phyloP scores from a whole-genome alignment of 73 alveolate species.

The Stentor coeruleus region DNA sequence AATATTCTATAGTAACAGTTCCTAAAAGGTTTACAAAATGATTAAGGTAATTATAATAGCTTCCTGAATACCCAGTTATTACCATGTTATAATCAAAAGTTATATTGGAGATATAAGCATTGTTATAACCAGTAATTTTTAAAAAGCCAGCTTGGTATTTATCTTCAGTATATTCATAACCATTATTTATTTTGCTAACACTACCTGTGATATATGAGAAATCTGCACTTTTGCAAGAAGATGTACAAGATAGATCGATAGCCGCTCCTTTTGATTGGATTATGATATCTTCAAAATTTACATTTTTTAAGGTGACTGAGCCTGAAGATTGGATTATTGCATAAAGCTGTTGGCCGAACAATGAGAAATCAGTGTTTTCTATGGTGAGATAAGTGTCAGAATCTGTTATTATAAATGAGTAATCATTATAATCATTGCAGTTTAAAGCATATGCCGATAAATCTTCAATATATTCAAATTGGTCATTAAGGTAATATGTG shows the following conservation, averaged over 20 bases:
- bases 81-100: too few relatives aligned
- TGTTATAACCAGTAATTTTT: neutral
- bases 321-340: neutral
- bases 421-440: neutral
- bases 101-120: too few relatives aligned
- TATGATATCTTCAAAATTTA: neutral
- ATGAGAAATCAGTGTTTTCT: too few relatives aligned
- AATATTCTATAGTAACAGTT: neutral
- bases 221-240: neutral
- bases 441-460: neutral
- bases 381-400: neutral
- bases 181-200: neutral
- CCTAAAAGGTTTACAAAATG: neutral
- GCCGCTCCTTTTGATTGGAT: neutral
- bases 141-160: neutral
- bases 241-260: neutral
- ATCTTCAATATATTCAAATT: neutral
- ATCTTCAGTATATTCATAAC: neutral
- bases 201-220: neutral
- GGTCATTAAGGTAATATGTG: neutral
- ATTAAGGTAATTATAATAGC: too few relatives aligned
- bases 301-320: neutral
- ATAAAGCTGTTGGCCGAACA: neutral
- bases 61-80: too few relatives aligned
- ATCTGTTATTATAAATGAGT: too few relatives aligned